phyloP scores from a whole-genome alignment of 2,329 filamentous ascomycete genomes.

The Chrysosporium queenslandicum region DNA sequence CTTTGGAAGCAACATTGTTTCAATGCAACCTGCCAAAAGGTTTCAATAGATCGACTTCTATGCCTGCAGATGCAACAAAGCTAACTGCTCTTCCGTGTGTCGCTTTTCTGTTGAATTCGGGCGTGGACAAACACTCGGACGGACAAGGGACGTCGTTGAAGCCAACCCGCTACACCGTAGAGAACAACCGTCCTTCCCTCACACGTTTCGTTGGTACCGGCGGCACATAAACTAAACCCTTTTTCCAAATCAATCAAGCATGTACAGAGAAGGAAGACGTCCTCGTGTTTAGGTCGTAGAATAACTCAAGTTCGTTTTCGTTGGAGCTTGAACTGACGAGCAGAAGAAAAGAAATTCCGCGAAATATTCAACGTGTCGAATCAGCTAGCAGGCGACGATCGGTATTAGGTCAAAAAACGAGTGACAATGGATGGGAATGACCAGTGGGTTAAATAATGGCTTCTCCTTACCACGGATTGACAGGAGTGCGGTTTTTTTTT shows the following conservation, averaged over 20 bases:
- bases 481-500: neutral
- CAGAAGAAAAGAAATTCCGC: no score
- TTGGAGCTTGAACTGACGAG: neutral
- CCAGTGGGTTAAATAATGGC: neutral
- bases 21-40: neutral
- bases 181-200: neutral
- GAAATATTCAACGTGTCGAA: neutral
- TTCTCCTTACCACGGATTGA: conserved; percentile 3
- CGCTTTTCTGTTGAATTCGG: no score
- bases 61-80: no score
- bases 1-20: conserved; percentile 69
- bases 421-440: neutral
- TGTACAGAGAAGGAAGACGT: neutral
- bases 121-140: no score
- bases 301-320: neutral
- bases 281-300: neutral
- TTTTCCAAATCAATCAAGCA: neutral
- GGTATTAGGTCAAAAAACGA: neutral
- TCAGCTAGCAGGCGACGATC: neutral
- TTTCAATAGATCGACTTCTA: neutral
- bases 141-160: neutral
- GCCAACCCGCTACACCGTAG: neutral
- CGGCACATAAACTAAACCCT: neutral
- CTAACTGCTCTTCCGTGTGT: no score
- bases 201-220: neutral